Evolutionary conservation across 108 stramenopile genomes (phyloP).

Genomic region (Craspedostauros australis): DNA sequence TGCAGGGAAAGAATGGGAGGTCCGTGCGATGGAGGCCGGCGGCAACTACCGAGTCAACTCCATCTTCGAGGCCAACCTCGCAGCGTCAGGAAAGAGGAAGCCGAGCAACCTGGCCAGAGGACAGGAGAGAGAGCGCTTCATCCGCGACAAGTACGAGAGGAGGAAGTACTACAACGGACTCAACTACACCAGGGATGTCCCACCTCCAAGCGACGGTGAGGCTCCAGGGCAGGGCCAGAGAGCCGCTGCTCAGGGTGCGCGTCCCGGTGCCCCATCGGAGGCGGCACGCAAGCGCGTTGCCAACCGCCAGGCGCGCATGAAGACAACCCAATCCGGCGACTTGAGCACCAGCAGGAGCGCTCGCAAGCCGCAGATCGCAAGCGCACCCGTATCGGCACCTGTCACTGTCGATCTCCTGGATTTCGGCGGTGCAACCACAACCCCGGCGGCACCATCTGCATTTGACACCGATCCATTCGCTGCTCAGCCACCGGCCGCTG

Average conservation of each 20-base stretch:
- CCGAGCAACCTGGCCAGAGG: slow-evolving; percentile 66
- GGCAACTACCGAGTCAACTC: slow-evolving; percentile 82
- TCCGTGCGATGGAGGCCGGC: slow-evolving; percentile 88
- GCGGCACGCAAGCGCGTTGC: slow-evolving; percentile 66
- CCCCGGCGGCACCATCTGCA: slow-evolving; percentile 13
- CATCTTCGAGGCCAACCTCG: slow-evolving; percentile 76
- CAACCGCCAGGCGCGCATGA: slow-evolving; percentile 40
- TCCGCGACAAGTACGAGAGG: slow-evolving; percentile 91
- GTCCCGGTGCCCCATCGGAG: slow-evolving; percentile 57
- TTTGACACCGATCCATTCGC: slow-evolving; percentile 9
- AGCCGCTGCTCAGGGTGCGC: slow-evolving; percentile 20
- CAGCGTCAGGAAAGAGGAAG: slow-evolving; percentile 38
- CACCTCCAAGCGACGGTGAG: slow-evolving; percentile 15
- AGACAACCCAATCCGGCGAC: slow-evolving; percentile 8
- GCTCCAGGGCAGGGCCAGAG: too few species aligned
- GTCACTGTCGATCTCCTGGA: slow-evolving; percentile 25
- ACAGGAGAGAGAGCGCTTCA: slow-evolving; percentile 76
- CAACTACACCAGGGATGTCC: too few species aligned
- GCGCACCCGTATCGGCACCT: slow-evolving; percentile 29
- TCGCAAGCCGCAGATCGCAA: not conserved
- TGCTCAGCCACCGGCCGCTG: slow-evolving; percentile 22
- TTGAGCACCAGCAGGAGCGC: not conserved
- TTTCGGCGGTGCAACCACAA: slow-evolving; percentile 7
- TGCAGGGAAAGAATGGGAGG: slow-evolving; percentile 86
- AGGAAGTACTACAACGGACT: slow-evolving; percentile 84